Conservation (phyloP, 1,284 basidiomycete genomes). For the Marasmius tenuissimus region DNA sequence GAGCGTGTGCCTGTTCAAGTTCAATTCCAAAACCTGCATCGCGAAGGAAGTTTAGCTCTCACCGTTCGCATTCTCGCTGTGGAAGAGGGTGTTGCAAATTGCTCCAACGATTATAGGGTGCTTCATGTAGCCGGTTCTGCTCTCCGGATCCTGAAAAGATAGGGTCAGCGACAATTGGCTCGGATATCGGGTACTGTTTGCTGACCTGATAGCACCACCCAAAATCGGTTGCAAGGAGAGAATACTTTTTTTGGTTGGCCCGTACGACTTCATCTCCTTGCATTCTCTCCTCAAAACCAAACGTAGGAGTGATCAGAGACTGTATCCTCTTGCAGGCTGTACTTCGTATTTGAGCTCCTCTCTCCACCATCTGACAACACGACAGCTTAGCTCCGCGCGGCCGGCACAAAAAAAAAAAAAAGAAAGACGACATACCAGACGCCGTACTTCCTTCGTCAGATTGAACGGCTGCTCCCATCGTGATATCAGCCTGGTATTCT, state of each 20-base stretch:
- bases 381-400: too few species aligned
- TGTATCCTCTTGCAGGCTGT: not conserved
- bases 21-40: too few species aligned
- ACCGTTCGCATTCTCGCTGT: not conserved
- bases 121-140: not conserved
- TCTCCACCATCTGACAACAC: too few species aligned
- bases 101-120: not conserved
- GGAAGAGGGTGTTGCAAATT: not conserved
- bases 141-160: not conserved
- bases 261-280: not conserved
- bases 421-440: too few species aligned
- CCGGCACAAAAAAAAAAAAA: too few species aligned
- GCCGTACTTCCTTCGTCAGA: too few species aligned
- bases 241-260: not conserved
- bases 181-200: too few species aligned
- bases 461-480: not conserved
- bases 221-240: not conserved
- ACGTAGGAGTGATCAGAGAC: not conserved
- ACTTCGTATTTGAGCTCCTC: not conserved
- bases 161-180: too few species aligned
- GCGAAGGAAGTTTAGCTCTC: not conserved
- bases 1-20: not conserved
- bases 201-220: not conserved
- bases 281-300: not conserved
- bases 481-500: not conserved